Conservation (phyloP, 192 early-diverging fungal species). For the Borealophlyctis nickersoniae region DNA sequence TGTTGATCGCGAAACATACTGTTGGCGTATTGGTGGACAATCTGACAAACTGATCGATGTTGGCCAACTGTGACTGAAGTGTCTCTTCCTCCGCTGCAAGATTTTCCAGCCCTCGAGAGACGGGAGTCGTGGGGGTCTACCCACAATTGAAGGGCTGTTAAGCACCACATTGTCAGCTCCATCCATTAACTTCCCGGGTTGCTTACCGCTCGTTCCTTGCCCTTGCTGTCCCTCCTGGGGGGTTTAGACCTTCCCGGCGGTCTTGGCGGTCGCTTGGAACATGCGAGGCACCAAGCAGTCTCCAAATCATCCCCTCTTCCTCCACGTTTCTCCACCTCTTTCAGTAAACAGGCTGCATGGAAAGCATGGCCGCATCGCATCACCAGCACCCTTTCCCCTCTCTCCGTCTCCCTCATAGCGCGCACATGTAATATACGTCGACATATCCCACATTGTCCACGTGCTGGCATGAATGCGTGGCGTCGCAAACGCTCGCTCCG, state of each 20-base stretch:
- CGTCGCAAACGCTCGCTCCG: not conserved
- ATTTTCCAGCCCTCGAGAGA: not conserved
- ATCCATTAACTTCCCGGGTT: not conserved
- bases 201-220: not conserved
- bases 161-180: constrained; percentile 7
- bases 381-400: constrained; percentile 26
- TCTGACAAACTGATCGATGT: constrained; percentile 4
- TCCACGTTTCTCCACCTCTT: constrained; percentile 22
- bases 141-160: not conserved
- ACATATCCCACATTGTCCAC: constrained; percentile 47
- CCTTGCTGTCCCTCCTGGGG: not conserved
- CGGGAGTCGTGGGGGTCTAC: not conserved
- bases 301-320: not conserved
- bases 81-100: not conserved
- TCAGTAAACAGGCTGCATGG: constrained; percentile 39
- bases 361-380: constrained; percentile 45
- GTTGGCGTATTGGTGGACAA: constrained; percentile 3
- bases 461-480: constrained; percentile 29
- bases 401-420: constrained; percentile 32
- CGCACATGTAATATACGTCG: constrained; percentile 38
- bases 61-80: not conserved
- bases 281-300: constrained; percentile 13
- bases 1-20: no score
- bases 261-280: constrained; percentile 11
- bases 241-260: not conserved